These are phyloP conservation scores for Symmetrospora coprosmae DNA, from an alignment of 768 basidiomycete species.

Conservation along the genomic window DNA sequence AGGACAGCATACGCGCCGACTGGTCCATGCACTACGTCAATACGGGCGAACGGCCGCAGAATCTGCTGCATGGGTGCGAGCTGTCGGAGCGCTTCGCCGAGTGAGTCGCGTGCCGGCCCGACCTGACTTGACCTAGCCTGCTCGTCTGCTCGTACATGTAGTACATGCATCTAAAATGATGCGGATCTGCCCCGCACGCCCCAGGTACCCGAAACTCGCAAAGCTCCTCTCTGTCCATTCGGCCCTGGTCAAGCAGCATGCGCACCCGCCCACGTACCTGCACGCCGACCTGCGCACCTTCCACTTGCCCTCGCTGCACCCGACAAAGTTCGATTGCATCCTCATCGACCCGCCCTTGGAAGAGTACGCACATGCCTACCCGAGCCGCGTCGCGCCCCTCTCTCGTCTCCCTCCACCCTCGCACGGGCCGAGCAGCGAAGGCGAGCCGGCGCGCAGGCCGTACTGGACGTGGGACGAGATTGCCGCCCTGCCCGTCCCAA, in stretches of 20 bases:
- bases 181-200: background rate
- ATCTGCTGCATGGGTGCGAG: conserved; percentile 79
- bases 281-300: conserved; percentile 37
- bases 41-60: conserved; percentile 82
- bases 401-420: too few species aligned
- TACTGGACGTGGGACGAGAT: conserved; percentile 63
- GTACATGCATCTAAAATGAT: background rate
- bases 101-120: conserved; percentile 44
- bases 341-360: conserved; percentile 63
- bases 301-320: conserved; percentile 44
- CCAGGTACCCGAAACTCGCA: conserved; percentile 89
- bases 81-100: conserved; percentile 83
- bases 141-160: background rate
- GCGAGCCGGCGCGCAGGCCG: background rate
- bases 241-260: conserved; percentile 52
- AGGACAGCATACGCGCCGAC: conserved; percentile 93
- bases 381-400: background rate
- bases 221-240: conserved; percentile 71
- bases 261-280: conserved; percentile 62
- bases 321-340: conserved; percentile 71
- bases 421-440: conserved; percentile 37
- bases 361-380: conserved; percentile 7
- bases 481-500: conserved; percentile 63
- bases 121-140: background rate
- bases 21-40: conserved; percentile 81